phyloP scores from a whole-genome alignment of 2,329 filamentous ascomycete genomes.

The Lachnellula subtilissima region DNA sequence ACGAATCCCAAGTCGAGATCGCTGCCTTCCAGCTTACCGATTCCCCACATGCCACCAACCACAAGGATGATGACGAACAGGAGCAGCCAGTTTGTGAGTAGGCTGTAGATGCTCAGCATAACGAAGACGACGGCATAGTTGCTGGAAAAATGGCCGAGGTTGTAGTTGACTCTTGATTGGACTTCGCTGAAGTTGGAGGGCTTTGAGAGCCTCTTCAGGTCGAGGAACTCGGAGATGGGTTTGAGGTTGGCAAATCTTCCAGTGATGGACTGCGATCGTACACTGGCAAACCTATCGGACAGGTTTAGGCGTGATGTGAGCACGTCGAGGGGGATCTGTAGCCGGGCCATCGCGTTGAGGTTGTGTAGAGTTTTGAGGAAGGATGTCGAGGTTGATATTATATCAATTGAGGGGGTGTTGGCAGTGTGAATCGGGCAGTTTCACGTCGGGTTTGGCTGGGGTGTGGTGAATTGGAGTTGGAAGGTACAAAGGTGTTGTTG shows the following conservation, averaged over 20 bases:
- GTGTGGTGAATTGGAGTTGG: not conserved
- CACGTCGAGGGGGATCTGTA: slow-evolving; percentile 88
- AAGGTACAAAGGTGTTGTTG: slow-evolving; percentile 5
- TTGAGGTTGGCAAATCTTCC: slow-evolving; percentile 88
- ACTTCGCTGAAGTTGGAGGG: slow-evolving; percentile 85
- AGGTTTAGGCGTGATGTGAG: slow-evolving; percentile 89
- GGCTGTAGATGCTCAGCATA: slow-evolving; percentile 92
- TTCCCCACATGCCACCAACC: slow-evolving; percentile 80
- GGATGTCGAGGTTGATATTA: not conserved
- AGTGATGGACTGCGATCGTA: slow-evolving; percentile 73
- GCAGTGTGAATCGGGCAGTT: not conserved
- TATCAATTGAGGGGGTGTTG: not conserved
- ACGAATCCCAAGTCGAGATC: slow-evolving; percentile 83
- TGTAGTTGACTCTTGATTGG: slow-evolving; percentile 94
- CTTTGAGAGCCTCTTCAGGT: slow-evolving; percentile 93
- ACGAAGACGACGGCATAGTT: slow-evolving; percentile 94
- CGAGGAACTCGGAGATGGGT: slow-evolving; percentile 88
- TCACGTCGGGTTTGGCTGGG: not conserved
- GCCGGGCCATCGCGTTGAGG: slow-evolving; percentile 63
- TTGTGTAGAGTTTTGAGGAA: not conserved
- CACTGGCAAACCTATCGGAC: slow-evolving; percentile 74
- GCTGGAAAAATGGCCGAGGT: slow-evolving; percentile 93
- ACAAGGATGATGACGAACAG: slow-evolving; percentile 92
- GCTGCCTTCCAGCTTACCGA: slow-evolving; percentile 81
- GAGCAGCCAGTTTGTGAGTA: slow-evolving; percentile 80